Evolutionary conservation across 768 basidiomycete species (phyloP).

Genomic region (Porphyrellus cyaneotinctus): DNA sequence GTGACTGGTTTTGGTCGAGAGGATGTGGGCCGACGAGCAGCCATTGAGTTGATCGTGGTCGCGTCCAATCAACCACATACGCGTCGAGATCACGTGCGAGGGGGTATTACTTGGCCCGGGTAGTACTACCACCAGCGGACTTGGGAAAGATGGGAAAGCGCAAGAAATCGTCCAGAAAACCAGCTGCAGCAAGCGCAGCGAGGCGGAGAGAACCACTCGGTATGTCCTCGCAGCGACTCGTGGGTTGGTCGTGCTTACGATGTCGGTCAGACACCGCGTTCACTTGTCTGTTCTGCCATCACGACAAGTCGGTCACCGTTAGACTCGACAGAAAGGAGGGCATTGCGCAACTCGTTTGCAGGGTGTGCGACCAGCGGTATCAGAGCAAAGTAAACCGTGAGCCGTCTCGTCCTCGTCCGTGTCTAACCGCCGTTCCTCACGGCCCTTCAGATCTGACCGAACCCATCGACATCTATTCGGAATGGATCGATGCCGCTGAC

Average conservation of each 20-base stretch:
- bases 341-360: conserved; percentile 73
- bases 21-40: conserved; percentile 54
- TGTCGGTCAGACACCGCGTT: conserved; percentile 64
- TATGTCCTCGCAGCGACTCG: conserved; percentile 25
- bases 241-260: conserved; percentile 1
- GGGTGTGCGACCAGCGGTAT: conserved; percentile 82
- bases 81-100: conserved; percentile 33
- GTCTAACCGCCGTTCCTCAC: conserved; percentile 11
- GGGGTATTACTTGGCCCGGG: too few species aligned
- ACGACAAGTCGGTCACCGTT: conserved; percentile 85
- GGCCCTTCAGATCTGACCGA: conserved; percentile 73
- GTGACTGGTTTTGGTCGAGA: conserved; percentile 38
- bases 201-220: conserved; percentile 71
- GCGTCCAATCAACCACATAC: conserved; percentile 27
- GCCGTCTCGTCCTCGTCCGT: conserved; percentile 22
- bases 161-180: conserved; percentile 85
- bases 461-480: conserved; percentile 85
- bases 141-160: conserved; percentile 80
- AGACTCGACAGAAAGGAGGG: conserved; percentile 84
- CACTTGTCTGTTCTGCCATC: conserved; percentile 86
- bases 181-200: conserved; percentile 57
- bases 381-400: conserved; percentile 85
- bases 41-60: conserved; percentile 41
- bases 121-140: background rate
- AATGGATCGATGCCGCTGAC: conserved; percentile 89